These are phyloP conservation scores for Eucalyptus lansdowneana DNA, from an alignment of 345 rosid species.

Conservation along the genomic window DNA sequence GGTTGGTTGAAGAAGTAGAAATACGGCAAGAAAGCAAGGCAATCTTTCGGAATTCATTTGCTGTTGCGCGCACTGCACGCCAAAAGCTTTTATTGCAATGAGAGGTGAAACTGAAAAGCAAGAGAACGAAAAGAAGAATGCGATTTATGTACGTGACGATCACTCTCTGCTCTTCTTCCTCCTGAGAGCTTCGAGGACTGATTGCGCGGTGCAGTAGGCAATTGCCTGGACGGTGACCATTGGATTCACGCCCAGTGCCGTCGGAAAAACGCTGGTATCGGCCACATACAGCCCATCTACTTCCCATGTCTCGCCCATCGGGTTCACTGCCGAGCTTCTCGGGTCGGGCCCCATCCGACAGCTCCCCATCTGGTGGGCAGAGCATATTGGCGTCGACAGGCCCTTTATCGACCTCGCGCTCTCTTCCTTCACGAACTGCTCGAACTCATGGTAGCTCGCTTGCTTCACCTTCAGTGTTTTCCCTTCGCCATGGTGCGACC, in stretches of 20 bases:
- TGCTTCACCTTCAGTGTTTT: conserved; percentile 37
- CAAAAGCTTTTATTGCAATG: neutral
- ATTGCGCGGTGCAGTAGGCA: conserved; percentile 64
- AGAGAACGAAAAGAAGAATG: neutral
- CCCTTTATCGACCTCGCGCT: conserved; percentile 30
- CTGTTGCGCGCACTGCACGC: neutral
- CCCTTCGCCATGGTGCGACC: conserved; percentile 51
- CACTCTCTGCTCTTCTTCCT: conserved; percentile 5
- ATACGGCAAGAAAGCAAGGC: neutral
- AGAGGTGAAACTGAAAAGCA: neutral
- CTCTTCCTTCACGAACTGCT: conserved; percentile 54
- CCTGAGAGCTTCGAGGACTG: conserved; percentile 38
- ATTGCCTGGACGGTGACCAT: conserved; percentile 83
- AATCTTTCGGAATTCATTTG: neutral
- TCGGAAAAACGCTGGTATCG: conserved; percentile 77
- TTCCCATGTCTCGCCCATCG: conserved; percentile 80
- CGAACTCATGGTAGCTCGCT: conserved; percentile 24
- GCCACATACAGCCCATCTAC: conserved; percentile 63
- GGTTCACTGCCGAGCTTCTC: conserved; percentile 48
- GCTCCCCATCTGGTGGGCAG: conserved; percentile 95
- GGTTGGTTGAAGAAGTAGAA: neutral
- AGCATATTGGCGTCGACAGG: conserved; percentile 36
- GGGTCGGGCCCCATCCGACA: conserved; percentile 73
- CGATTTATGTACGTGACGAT: neutral
- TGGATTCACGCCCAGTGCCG: conserved; percentile 81